Conservation (phyloP, 2,329 filamentous ascomycete species). For the Aspergillus ochraceoroseus region DNA sequence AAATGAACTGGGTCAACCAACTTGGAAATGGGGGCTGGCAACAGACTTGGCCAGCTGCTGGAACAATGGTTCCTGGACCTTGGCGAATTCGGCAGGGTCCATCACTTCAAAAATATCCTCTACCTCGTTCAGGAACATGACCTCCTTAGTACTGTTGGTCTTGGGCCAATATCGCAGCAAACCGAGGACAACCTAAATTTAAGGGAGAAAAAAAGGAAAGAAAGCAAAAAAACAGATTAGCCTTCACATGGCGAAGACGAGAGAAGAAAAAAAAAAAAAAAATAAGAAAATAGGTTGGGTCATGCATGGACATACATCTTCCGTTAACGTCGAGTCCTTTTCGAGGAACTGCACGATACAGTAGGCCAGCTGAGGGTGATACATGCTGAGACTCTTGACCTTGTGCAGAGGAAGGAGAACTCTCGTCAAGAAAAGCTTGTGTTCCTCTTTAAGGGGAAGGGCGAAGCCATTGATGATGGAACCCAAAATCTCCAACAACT, state of each 20-base stretch:
- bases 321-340: constrained; percentile 92
- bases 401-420: constrained; percentile 94
- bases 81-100: constrained; percentile 97
- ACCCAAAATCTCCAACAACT: constrained; percentile 90
- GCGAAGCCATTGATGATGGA: constrained; percentile 99
- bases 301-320: constrained; percentile 86
- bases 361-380: constrained; percentile 95
- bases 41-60: constrained; percentile 97
- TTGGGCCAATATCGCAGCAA: constrained; percentile 97
- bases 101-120: constrained; percentile 99
- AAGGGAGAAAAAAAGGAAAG: too few species aligned
- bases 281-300: too few species aligned
- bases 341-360: constrained; percentile 98
- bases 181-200: constrained; percentile 82
- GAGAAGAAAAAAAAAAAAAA: too few species aligned
- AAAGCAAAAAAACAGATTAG: too few species aligned
- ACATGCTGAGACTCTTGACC: constrained; percentile 99
- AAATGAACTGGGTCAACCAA: constrained; percentile 28
- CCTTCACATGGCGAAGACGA: too few species aligned
- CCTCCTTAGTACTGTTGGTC: constrained; percentile 98
- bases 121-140: constrained; percentile 99
- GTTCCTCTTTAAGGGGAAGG: constrained; percentile 92
- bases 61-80: constrained; percentile 96
- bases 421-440: constrained; percentile 94
- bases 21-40: constrained; percentile 95